A percentile compares a stretch with the other conserved stretches of the same genome.
Conservation (phyloP, 345 rosid genomes). For the Reutealis trisperma region DNA sequence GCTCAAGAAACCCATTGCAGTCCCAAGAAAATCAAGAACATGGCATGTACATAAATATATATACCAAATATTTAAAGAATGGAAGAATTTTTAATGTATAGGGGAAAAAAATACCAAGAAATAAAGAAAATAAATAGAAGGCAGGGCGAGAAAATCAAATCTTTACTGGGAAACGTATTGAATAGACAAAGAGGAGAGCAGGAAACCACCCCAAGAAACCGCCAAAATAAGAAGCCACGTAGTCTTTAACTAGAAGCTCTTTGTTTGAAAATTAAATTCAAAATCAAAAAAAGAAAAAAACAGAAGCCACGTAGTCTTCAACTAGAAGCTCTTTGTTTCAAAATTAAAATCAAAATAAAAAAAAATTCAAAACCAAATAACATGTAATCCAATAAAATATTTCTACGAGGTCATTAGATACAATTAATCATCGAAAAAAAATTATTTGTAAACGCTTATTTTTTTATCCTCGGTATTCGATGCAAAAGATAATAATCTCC, state of each 20-base stretch:
- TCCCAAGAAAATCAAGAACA: conserved; percentile 9
- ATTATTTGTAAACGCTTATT: too few species aligned
- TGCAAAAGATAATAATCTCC: too few species aligned
- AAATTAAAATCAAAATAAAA: too few species aligned
- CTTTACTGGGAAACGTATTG: background rate
- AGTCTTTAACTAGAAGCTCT: background rate
- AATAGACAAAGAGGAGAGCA: background rate
- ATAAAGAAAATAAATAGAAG: background rate
- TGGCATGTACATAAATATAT: background rate
- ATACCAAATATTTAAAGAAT: background rate
- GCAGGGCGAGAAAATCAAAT: background rate
- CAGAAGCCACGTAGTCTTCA: background rate
- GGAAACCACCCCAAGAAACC: background rate
- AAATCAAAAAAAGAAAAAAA: too few species aligned
- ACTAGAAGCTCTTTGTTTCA: background rate
- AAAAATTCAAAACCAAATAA: too few species aligned
- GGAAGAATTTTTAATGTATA: too few species aligned
- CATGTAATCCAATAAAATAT: too few species aligned
- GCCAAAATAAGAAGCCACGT: conserved; percentile 1
- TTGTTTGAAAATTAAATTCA: too few species aligned
- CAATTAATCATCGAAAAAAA: too few species aligned
- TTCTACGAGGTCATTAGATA: background rate
- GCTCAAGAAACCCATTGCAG: conserved; percentile 39
- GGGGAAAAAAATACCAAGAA: background rate
- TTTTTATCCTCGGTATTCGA: too few species aligned